These are phyloP conservation scores for Uronychia binucleata DNA, from an alignment of 73 alveolate genomes.

Conservation along the genomic window DNA sequence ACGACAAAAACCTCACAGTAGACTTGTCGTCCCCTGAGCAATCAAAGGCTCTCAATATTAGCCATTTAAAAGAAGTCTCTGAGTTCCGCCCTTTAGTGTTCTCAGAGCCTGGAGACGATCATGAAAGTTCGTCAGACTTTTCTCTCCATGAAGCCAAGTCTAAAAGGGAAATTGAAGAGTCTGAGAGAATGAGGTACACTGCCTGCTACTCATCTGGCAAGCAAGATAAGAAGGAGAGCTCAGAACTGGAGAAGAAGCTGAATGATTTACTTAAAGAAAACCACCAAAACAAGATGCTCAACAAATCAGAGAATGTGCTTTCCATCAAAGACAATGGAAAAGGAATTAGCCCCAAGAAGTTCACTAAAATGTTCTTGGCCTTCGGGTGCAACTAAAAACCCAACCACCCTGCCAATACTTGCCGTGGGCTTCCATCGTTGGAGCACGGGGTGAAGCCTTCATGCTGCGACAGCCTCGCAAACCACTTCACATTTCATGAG, in stretches of 20 bases:
- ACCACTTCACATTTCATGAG: not conserved
- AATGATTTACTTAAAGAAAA: not conserved
- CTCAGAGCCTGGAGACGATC: not conserved
- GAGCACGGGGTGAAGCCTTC: no score
- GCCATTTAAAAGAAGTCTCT: no score
- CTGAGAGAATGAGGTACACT: not conserved
- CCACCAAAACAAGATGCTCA: not conserved
- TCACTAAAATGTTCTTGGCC: not conserved
- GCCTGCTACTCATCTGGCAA: not conserved
- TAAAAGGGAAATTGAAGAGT: not conserved
- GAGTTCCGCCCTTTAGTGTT: not conserved
- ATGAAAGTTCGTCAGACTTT: not conserved
- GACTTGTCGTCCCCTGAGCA: no score
- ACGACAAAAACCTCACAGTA: not conserved
- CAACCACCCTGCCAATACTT: no score
- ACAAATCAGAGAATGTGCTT: not conserved
- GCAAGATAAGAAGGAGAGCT: not conserved
- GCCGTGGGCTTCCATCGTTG: no score
- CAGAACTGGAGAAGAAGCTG: not conserved
- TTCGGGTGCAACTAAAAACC: not conserved
- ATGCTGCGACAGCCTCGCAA: not conserved
- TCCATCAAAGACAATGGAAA: not conserved
- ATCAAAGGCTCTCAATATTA: not conserved
- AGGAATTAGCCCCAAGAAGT: not conserved
- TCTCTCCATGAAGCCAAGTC: not conserved